These are phyloP conservation scores for Lyophyllum atratum DNA, from an alignment of 768 basidiomycete genomes.

Conservation along the genomic window DNA sequence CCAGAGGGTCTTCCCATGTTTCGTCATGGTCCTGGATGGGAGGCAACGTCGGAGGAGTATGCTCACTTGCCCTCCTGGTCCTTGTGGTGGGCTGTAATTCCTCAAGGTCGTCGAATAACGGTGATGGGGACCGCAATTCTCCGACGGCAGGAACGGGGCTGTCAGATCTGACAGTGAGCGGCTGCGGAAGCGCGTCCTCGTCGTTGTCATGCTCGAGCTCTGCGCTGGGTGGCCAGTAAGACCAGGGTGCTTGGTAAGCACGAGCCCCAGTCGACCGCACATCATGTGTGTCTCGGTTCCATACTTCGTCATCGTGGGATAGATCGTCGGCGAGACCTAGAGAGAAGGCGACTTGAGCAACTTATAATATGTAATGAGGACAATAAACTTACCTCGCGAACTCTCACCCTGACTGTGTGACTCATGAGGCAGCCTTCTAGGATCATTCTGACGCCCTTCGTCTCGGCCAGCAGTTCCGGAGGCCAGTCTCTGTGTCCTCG, in stretches of 20 bases:
- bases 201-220: neutral
- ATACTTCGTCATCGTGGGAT: slow-evolving; percentile 4
- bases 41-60: slow-evolving; percentile 15
- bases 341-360: too few relatives aligned
- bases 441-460: slow-evolving; percentile 4
- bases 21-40: slow-evolving; percentile 12
- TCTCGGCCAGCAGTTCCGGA: slow-evolving; percentile 8
- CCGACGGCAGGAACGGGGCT: slow-evolving; percentile 14
- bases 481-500: slow-evolving; percentile 7
- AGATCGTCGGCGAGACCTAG: too few relatives aligned
- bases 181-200: neutral
- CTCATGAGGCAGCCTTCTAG: slow-evolving; percentile 11
- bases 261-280: neutral
- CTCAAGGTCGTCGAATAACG: slow-evolving; percentile 13
- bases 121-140: slow-evolving; percentile 16
- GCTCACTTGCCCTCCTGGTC: neutral
- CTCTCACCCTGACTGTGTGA: too few relatives aligned
- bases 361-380: too few relatives aligned
- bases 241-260: neutral
- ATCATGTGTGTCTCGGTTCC: slow-evolving; percentile 1
- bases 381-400: too few relatives aligned
- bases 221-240: slow-evolving; percentile 3
- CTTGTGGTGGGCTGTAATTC: neutral
- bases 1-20: slow-evolving; percentile 5
- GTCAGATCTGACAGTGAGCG: neutral